These are phyloP conservation scores for Aspergillus melleus DNA, from an alignment of 2,329 filamentous ascomycete genomes.

Conservation along the genomic window DNA sequence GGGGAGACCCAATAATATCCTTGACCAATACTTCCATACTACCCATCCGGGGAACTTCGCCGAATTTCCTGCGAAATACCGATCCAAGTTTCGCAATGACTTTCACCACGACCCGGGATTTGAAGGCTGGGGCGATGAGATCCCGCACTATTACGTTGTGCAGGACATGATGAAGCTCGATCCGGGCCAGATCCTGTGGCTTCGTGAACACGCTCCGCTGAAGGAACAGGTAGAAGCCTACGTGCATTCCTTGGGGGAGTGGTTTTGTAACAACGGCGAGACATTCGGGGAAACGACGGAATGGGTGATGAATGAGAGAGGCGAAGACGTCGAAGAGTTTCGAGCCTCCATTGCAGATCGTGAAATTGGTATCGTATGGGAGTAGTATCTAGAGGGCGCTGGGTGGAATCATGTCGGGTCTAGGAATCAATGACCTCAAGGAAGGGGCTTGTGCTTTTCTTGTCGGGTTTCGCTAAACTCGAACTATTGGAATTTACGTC, in stretches of 20 bases:
- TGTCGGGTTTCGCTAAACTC: neutral
- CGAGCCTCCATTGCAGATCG: slow-evolving; percentile 30
- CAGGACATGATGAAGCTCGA: slow-evolving; percentile 66
- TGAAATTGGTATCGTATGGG: slow-evolving; percentile 33
- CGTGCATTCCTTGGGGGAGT: slow-evolving; percentile 54
- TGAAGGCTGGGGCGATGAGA: slow-evolving; percentile 67
- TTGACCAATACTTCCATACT: slow-evolving; percentile 25
- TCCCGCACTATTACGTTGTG: slow-evolving; percentile 63
- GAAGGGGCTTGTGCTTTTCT: neutral
- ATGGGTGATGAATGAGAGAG: slow-evolving; percentile 57
- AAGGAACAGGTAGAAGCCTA: slow-evolving; percentile 60
- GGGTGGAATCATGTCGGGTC: neutral
- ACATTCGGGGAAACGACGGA: slow-evolving; percentile 61
- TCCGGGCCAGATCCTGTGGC: slow-evolving; percentile 58
- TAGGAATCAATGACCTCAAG: neutral
- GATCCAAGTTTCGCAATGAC: slow-evolving; percentile 50
- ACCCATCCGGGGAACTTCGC: slow-evolving; percentile 20
- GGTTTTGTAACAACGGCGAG: slow-evolving; percentile 65
- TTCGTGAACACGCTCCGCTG: slow-evolving; percentile 56
- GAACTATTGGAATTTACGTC: neutral
- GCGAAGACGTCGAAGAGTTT: slow-evolving; percentile 50
- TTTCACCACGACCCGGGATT: slow-evolving; percentile 53
- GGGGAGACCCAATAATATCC: slow-evolving; percentile 3
- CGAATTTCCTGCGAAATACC: slow-evolving; percentile 38
- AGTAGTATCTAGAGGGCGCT: slow-evolving; percentile 4